A percentile compares a stretch with the other conserved stretches of the same genome.
These are phyloP conservation scores for Saussurea involucrata DNA, from an alignment of 129 eudicot genomes.

Conservation along the genomic window DNA sequence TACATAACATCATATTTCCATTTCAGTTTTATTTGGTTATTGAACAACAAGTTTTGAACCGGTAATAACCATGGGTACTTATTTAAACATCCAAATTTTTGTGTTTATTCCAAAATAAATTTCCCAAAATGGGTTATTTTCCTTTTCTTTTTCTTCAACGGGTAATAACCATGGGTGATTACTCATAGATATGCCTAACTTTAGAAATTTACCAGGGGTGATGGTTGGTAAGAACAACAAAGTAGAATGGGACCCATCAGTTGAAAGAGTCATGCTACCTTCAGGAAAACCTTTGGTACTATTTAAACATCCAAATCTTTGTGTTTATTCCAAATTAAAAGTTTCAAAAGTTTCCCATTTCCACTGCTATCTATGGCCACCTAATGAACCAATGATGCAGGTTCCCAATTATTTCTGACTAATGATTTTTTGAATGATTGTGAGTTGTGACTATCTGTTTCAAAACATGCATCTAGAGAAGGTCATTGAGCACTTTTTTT, in stretches of 20 bases:
- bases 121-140: neutral
- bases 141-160: neutral
- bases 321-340: neutral
- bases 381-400: conserved; percentile 14
- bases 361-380: neutral
- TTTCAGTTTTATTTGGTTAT: neutral
- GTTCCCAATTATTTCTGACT: conserved; percentile 47
- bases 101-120: neutral
- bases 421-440: neutral
- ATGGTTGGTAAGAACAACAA: conserved; percentile 38
- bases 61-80: neutral
- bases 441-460: no score
- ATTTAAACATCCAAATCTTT: neutral
- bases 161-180: neutral
- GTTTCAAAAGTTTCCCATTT: neutral
- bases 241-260: conserved; percentile 45
- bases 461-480: no score
- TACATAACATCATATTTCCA: neutral
- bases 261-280: conserved; percentile 38
- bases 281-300: conserved; percentile 70
- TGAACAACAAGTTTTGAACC: no score
- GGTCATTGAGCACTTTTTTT: no score
- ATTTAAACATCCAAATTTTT: neutral
- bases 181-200: conserved; percentile 11
- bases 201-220: conserved; percentile 58